Base-by-base conservation (phyloP, 2,329 filamentous ascomycete species). In the Lachnellula hyalina region DNA sequence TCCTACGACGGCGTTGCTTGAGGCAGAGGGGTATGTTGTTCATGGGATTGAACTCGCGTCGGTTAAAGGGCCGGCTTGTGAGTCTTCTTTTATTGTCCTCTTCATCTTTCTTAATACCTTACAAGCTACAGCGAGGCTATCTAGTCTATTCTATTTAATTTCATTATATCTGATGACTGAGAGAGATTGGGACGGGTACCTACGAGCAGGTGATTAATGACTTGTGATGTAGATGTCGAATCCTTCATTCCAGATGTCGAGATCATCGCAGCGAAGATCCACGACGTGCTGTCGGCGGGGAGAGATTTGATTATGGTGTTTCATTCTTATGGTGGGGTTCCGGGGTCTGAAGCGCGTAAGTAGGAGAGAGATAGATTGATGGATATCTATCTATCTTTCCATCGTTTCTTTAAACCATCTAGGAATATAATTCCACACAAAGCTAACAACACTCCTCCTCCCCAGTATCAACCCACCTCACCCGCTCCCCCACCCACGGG, bases 251-350 rank as follows among this genome's bases (percentile, higher is more conserved):
- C 70, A 53, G 69, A 70, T 35, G 70, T 71, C 4, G 71, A 75
- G 49, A 66, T 72, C 11, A 66, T 74, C 12, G 65, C 63, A 5
- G 53, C 66, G 4, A 59, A 70, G 3, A 57, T 75, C 19, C 60
- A 68, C 14, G 52, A 60, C 5, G 69, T 75, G 5, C 71, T 75
- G 8, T 69, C 71, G 15, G 57, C 48, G 0, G 68, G 68, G 1
- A 71, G 72, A 23, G 69, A 75, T 23, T 68, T 75, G 5, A 56
- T 75, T 0, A 58, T 75, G 5, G 40, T 74, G 15, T 63, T 66
- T 12, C 74, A 76, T 49, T 73, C 70, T 17, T 76, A 74, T 61
- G 68, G 71, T 1, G 72, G 72, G 9, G 62, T 72, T 0, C 58
- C 71, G 0, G 67, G 65, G 2, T 65, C 67, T 5, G 68, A 73